Base-by-base conservation (phyloP, 2,329 filamentous ascomycete species). In the Colletotrichum filicis region DNA sequence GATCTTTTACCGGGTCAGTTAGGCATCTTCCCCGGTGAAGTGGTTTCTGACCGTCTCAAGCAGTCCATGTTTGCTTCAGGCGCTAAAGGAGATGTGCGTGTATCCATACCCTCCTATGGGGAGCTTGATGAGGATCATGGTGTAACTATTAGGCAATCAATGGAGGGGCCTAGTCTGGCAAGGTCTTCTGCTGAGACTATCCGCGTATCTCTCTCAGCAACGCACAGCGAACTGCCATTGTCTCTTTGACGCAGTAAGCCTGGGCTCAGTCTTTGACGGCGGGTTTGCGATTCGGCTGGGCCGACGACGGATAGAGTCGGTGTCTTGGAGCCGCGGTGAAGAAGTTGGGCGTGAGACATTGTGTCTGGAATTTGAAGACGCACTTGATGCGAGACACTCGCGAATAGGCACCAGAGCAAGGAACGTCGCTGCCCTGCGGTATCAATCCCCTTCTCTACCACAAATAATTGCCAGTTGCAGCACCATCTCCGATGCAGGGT, bases 1-100 rank as follows among this genome's bases (percentile, higher is more conserved):
- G 57, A 57, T 67, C 11, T 26, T 12, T 16, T 14, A 46, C 37
- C 11, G n/a, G 30, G 32, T 5, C 26, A n/a, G 14, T 7, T 11
- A 62, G 35, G 57, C 64, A 62, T 68, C 28, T 62, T 52, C 57
- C 49, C 19, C n/a, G 64, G 56, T 9, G 14, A 19, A 26, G 55
- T n/a, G 57, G 59, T n/a, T 28, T 42, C 37, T n/a, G 14, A 42
- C 64, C 14, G 57, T 49, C 57, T 62, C 35, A 49, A 12, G 57
- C 56, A 26, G 59, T 56, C 32, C 58, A 58, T 8, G 32, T 46
- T 35, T 57, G 35, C n/a, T 53, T 37, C 32, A 26, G 35, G n/a
- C 28, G 32, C 22, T 32, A 26, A 55, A 53, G 35, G 6, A 32
- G 32, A 46, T 55, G 28, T 22, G 42, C 42, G 42, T 22, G 19